Evolutionary conservation across 352 stramenopile genomes (phyloP).

Genomic region (Pythium chondricola): DNA sequence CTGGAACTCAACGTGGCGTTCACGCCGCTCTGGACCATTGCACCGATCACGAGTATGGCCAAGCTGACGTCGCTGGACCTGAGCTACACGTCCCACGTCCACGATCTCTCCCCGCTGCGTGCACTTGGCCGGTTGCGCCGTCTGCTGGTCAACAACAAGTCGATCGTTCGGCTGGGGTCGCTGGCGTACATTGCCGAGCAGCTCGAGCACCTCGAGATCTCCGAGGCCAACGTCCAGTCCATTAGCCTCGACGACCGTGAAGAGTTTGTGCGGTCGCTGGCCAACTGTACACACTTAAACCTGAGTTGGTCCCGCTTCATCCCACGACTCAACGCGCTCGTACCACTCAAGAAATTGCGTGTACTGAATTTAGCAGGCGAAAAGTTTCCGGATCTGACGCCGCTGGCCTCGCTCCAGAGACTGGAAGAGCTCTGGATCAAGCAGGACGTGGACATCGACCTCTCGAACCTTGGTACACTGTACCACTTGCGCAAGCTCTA

Average conservation of each 20-base stretch:
- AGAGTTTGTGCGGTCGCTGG: slow-evolving; percentile 14
- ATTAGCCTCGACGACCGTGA: slow-evolving; percentile 8
- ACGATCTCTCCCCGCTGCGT: slow-evolving; percentile 11
- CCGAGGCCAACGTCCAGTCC: slow-evolving; percentile 19
- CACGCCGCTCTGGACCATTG: slow-evolving; percentile 10
- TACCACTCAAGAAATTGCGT: slow-evolving; percentile 8
- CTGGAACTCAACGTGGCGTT: slow-evolving; percentile 8
- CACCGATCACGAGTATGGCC: slow-evolving; percentile 5
- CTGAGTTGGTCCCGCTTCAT: slow-evolving; percentile 21
- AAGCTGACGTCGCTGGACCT: slow-evolving; percentile 11
- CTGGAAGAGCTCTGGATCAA: slow-evolving; percentile 21
- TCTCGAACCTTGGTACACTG: slow-evolving; percentile 10
- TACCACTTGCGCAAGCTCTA: slow-evolving; percentile 11
- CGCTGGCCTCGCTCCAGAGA: not conserved
- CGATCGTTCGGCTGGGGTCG: slow-evolving; percentile 11
- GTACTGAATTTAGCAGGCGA: slow-evolving; percentile 18
- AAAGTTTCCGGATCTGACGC: slow-evolving; percentile 16
- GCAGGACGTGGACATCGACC: slow-evolving; percentile 21
- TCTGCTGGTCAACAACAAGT: slow-evolving; percentile 19
- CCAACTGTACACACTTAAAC: slow-evolving; percentile 14
- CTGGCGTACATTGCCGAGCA: slow-evolving; percentile 8
- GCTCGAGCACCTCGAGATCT: slow-evolving; percentile 17
- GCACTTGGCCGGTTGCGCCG: slow-evolving; percentile 9
- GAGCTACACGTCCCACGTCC: slow-evolving; percentile 15
- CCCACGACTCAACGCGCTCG: slow-evolving; percentile 8